These are phyloP conservation scores for Xylariaceae sp. DNA, from an alignment of 2,329 filamentous ascomycete species.

Conservation along the genomic window DNA sequence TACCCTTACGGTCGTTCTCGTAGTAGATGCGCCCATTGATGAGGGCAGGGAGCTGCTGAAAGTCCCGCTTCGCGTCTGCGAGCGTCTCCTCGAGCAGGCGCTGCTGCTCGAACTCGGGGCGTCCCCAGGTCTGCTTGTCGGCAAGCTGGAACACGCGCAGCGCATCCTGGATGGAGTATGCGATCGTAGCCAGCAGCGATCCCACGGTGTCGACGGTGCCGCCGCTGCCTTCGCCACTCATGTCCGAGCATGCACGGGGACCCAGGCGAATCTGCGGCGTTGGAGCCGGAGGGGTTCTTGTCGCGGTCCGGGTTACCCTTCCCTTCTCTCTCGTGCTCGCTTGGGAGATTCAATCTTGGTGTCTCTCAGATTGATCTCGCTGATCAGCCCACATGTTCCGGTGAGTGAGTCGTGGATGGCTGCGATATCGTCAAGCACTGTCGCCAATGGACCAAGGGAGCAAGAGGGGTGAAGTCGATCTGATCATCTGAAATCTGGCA, in stretches of 20 bases:
- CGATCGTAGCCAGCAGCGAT: constrained; percentile 53
- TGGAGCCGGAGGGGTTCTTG: background rate
- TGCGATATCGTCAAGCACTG: background rate
- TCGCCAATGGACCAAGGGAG: background rate
- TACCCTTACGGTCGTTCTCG: constrained; percentile 51
- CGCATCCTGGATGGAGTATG: constrained; percentile 47
- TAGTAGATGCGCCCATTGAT: constrained; percentile 55
- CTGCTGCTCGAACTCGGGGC: constrained; percentile 55
- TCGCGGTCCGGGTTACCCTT: background rate
- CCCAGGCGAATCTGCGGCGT: constrained; percentile 5
- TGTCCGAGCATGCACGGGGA: constrained; percentile 24
- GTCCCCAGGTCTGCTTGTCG: constrained; percentile 54
- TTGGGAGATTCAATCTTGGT: background rate
- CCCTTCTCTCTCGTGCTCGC: background rate
- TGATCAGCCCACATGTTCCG: background rate
- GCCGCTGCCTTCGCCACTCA: constrained; percentile 31
- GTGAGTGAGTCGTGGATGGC: background rate
- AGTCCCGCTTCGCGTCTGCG: constrained; percentile 56
- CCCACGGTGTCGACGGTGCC: constrained; percentile 46
- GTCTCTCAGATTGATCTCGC: background rate
- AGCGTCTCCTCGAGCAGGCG: constrained; percentile 50
- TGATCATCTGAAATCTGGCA: background rate
- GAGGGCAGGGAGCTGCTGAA: constrained; percentile 51
- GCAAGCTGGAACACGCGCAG: constrained; percentile 51
- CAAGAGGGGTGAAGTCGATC: background rate